Conservation (phyloP, 163 green algal genomes). For the Scenedesmus sp. region DNA sequence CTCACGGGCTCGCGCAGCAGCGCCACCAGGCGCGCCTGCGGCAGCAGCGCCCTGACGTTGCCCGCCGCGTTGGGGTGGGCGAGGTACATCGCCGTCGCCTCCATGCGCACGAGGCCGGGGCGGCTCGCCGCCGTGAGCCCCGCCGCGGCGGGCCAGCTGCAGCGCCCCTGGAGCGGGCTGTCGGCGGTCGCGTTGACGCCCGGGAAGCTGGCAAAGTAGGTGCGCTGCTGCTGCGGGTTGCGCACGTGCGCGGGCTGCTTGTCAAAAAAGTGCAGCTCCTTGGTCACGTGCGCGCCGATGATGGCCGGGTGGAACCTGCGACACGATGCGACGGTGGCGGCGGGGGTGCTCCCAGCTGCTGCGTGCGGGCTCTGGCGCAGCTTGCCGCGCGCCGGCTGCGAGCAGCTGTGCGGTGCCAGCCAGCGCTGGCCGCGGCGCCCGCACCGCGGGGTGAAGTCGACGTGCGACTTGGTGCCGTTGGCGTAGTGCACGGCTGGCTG, state of each 20-base stretch:
- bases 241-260: constrained; percentile 3
- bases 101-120: constrained; percentile 9
- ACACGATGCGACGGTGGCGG: no score
- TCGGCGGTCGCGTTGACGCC: constrained; percentile 6
- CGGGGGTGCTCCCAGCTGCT: no score
- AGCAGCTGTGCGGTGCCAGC: not conserved
- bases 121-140: constrained; percentile 1
- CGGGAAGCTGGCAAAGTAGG: constrained; percentile 23
- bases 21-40: constrained; percentile 16
- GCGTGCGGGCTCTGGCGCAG: not conserved
- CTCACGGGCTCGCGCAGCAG: constrained; percentile 30
- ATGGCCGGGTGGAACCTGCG: constrained; percentile 18
- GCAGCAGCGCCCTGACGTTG: constrained; percentile 2
- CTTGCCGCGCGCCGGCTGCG: no score
- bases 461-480: constrained; percentile 2
- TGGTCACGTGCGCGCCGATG: constrained; percentile 18
- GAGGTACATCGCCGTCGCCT: constrained; percentile 31
- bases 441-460: constrained; percentile 3
- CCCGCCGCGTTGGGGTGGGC: constrained; percentile 1
- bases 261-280: constrained; percentile 32
- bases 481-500: constrained; percentile 3
- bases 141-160: constrained; percentile 2
- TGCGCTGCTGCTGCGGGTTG: not conserved
- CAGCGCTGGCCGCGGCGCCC: not conserved
- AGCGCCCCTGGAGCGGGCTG: not conserved